Conservation (phyloP, 2,329 filamentous ascomycete species). For the Fusarium sp. region DNA sequence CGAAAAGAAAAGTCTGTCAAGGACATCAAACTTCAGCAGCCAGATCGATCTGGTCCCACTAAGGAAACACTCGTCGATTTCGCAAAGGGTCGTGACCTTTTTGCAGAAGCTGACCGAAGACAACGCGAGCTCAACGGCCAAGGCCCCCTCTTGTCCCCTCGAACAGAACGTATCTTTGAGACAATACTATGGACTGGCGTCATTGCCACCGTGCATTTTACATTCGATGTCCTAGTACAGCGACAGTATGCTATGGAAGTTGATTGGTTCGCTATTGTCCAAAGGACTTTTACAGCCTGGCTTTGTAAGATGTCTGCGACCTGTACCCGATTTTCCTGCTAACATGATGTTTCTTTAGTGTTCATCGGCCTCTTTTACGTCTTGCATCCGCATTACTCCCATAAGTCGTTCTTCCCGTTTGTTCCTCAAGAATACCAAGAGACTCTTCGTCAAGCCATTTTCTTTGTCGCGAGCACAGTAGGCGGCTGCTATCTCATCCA, state of each 20-base stretch:
- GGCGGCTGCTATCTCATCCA: slow-evolving; percentile 83
- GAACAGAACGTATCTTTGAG: slow-evolving; percentile 63
- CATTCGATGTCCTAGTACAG: slow-evolving; percentile 81
- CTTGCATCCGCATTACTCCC: slow-evolving; percentile 63
- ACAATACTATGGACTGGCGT: slow-evolving; percentile 67
- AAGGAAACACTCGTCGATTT: slow-evolving; percentile 78
- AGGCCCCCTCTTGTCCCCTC: slow-evolving; percentile 53
- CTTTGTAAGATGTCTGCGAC: slow-evolving; percentile 53
- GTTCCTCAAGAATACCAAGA: slow-evolving; percentile 58
- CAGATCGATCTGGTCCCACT: slow-evolving; percentile 69
- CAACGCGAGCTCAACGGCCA: slow-evolving; percentile 48
- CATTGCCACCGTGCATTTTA: slow-evolving; percentile 78
- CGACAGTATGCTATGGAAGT: slow-evolving; percentile 79
- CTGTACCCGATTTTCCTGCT: background rate
- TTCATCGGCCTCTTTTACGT: slow-evolving; percentile 65
- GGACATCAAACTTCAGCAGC: slow-evolving; percentile 71
- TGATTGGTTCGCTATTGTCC: slow-evolving; percentile 64
- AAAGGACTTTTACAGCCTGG: slow-evolving; percentile 63
- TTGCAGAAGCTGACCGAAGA: slow-evolving; percentile 57
- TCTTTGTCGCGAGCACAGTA: slow-evolving; percentile 67
- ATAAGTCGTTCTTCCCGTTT: slow-evolving; percentile 59
- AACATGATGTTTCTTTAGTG: slow-evolving; percentile 50
- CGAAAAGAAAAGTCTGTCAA: slow-evolving; percentile 58
- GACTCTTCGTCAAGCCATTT: slow-evolving; percentile 66
- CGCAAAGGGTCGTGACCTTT: slow-evolving; percentile 70